Base-by-base conservation (phyloP, 257 asterid genomes). In the Solanum lignicaule region DNA sequence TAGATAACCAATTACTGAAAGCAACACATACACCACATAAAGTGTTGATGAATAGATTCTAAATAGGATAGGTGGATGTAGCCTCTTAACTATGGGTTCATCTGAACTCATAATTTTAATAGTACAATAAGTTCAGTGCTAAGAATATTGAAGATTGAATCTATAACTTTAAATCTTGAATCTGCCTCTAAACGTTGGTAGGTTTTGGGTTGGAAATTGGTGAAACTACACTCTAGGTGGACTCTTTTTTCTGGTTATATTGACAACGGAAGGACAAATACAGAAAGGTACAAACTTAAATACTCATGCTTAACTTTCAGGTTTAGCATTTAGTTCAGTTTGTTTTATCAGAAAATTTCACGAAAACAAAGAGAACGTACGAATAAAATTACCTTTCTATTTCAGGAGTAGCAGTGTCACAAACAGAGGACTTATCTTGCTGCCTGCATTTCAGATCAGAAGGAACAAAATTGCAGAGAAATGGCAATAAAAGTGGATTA, bases 401-500 rank as follows among this genome's bases (percentile, higher is more conserved):
- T 69, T 90, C 92, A 88, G 90, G 60, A 14, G 84, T 41, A 32
- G 89, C 90, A 48, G 89, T 88, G 85, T 71, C 52, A 48, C 31
- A 20, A 62, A 76, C 41, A 20, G 90, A 78, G 25, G 88, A 32
- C 62, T 4, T 46, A 85, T 91, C 89, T 58, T 90, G 86, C 85
- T 88, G 87, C 6, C 48, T 41, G 83, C 91, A 92, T 83, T 88
- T 82, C 62, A 90, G 27, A 87, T 89, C 92, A 9, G 87, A 16
- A 81, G 71, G 79, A 55, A 90, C 87, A 76, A 86, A 32, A 52
- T 86, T 90, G 89, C 94, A 90, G 38, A 94, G 90, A 88, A 94
- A 95, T 12, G 95, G 92, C 20, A 92, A 89, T 75, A 94, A 89
- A 48, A 93, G 91, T 27, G 94, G 95, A 90, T 94, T 98, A 7